Conservation (phyloP, 78 protist species). For the Dictyostelium purpureum region DNA sequence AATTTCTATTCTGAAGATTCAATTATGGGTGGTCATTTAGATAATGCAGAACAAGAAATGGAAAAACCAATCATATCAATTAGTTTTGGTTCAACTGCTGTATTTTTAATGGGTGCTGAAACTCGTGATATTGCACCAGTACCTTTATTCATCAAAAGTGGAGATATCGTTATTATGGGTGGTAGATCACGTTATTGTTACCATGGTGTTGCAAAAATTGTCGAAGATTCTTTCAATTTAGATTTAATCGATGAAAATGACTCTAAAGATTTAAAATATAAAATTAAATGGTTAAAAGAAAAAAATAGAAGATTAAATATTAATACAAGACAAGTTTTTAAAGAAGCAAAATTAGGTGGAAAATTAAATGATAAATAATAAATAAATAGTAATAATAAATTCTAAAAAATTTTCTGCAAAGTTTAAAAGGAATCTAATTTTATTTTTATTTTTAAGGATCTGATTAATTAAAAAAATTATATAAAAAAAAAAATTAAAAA, state of each 20-base stretch:
- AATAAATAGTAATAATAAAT: background rate
- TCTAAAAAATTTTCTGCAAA: no score
- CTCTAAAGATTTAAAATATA: conserved; percentile 2
- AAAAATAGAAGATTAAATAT: conserved; percentile 73
- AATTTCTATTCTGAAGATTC: conserved; percentile 80
- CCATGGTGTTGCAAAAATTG: conserved; percentile 81
- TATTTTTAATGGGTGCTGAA: conserved; percentile 80
- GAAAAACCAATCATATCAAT: conserved; percentile 81
- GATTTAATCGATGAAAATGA: conserved; percentile 20
- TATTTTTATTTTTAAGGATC: no score
- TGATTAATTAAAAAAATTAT: no score
- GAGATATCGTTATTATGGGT: conserved; percentile 83
- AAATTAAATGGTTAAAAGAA: conserved; percentile 62
- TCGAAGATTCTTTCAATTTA: conserved; percentile 49
- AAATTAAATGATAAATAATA: background rate
- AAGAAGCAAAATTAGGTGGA: conserved; percentile 51
- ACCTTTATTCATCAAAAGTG: conserved; percentile 67
- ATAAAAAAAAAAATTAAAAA: background rate
- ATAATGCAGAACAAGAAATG: conserved; percentile 84
- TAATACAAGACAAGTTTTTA: conserved; percentile 83
- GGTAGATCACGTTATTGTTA: conserved; percentile 82
- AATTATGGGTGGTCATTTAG: conserved; percentile 84
- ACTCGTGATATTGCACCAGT: conserved; percentile 70
- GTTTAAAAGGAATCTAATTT: no score
- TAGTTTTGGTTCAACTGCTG: conserved; percentile 75